Conservation (phyloP, 441 rosid genomes). For the Mallotus repandus region DNA sequence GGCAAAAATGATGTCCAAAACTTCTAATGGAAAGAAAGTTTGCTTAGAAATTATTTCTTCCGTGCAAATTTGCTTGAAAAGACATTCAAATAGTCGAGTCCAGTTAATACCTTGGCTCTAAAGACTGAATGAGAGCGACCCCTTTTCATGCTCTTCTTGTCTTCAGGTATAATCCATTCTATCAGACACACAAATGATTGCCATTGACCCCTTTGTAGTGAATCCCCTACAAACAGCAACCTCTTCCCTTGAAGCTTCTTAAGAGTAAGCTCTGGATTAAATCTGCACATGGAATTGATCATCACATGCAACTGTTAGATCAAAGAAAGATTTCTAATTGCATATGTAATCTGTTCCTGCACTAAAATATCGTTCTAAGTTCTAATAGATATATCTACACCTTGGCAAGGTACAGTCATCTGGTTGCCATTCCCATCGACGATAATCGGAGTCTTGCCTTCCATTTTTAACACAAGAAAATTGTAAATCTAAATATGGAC, state of each 20-base stretch:
- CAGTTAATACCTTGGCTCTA: slow-evolving; percentile 59
- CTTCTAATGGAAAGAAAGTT: background rate
- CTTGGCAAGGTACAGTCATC: slow-evolving; percentile 84
- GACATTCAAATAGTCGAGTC: background rate
- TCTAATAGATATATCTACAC: slow-evolving; percentile 23
- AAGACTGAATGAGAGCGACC: slow-evolving; percentile 53
- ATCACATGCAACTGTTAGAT: background rate
- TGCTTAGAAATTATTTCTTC: background rate
- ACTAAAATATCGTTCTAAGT: background rate
- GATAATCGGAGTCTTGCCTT: slow-evolving; percentile 62
- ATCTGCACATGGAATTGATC: slow-evolving; percentile 35
- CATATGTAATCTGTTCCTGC: background rate
- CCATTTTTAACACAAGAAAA: slow-evolving; percentile 73
- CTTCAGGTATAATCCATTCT: slow-evolving; percentile 65
- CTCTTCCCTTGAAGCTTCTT: slow-evolving; percentile 71
- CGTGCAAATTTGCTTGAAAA: slow-evolving; percentile 10
- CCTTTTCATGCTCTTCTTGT: slow-evolving; percentile 58
- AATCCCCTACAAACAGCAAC: slow-evolving; percentile 79
- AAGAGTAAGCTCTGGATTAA: slow-evolving; percentile 61
- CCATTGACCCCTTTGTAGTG: slow-evolving; percentile 89
- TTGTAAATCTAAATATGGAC: slow-evolving; percentile 78
- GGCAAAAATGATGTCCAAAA: background rate
- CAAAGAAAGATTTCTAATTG: background rate
- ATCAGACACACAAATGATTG: slow-evolving; percentile 86
- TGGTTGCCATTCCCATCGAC: slow-evolving; percentile 88